Evolutionary conservation across 805 yeast species (phyloP), one percentile per base, ranked within the genome.

Genomic region (Saturnispora halmiae): DNA sequence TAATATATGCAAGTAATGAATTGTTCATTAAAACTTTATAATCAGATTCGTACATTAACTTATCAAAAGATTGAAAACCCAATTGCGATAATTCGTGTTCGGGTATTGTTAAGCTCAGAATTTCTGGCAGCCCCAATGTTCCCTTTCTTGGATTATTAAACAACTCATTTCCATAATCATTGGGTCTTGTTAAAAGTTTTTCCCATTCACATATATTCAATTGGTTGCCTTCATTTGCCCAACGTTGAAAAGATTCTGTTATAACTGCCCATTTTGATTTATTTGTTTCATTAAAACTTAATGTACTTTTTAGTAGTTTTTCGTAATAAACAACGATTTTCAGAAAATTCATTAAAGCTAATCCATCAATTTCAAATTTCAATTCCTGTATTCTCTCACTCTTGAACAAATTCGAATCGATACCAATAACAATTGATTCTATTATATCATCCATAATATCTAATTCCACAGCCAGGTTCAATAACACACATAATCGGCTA

Each of bases 31-130:
- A 47, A 19, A 7, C 8, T 6, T 31, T 31, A 20, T 31, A 59
- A 35, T 58, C 63, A n/a, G 60, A 60, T n/a, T 52, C 52, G 32
- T 55, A 57, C n/a, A 49, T 20, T 25, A 60, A 40, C 27, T 60
- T 44, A 20, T 59, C 64, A 24, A 47, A 43, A 2, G 61, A 55
- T 4, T 47, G 38, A 6, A 59, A 41, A 4, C 62, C 63, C 2
- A 59, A 26, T 22, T 41, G 44, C 25, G 36, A 31, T 13, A 60
- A 42, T 7, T 51, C 52, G 6, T 54, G 51, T 3, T 35, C 11
- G 1, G 51, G 16, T 36, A 56, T 21, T 21, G 26, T 39, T 13
- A 38, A 34, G 6, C 18, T 32, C 6, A 37, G 36, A 2, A 41
- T n/a, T 21, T 44, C 36, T 32, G 24, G 20, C 20, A 21, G 13